Conservation (phyloP, 2,329 filamentous ascomycete genomes). For the Berkeleyomyces rouxiae region DNA sequence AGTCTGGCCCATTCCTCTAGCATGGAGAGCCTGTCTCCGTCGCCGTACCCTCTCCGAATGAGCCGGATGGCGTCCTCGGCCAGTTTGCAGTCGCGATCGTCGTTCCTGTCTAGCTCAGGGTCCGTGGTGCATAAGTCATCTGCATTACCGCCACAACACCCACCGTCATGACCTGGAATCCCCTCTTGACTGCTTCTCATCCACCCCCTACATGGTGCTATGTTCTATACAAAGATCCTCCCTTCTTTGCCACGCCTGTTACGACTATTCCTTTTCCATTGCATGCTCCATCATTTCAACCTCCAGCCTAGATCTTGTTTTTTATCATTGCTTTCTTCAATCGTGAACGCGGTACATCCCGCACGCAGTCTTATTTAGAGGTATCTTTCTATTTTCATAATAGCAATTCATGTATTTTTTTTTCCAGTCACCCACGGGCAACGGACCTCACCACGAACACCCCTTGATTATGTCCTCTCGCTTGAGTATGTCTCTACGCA, state of each 20-base stretch:
- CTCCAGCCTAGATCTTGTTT: not conserved
- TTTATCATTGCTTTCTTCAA: not conserved
- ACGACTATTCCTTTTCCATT: not conserved
- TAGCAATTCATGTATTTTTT: not conserved
- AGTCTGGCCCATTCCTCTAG: not conserved
- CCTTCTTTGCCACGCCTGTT: not conserved
- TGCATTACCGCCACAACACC: not conserved
- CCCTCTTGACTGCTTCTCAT: not conserved
- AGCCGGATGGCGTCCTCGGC: not conserved
- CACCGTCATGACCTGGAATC: not conserved
- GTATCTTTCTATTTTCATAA: not conserved
- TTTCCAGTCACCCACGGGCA: not conserved
- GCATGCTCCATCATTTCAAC: not conserved
- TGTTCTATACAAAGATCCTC: not conserved
- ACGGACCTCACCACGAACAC: too few relatives aligned
- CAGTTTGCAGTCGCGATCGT: conserved; percentile 3
- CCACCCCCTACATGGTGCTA: not conserved
- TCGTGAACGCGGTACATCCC: not conserved
- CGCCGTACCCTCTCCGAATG: not conserved
- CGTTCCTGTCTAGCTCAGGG: conserved; percentile 1
- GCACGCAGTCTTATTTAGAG: not conserved
- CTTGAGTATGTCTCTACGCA: not conserved
- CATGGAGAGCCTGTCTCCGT: not conserved
- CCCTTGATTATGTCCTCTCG: not conserved
- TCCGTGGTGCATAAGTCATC: conserved; percentile 5